Conservation (phyloP, 2,329 filamentous ascomycete species). For the Pseudogymnoascus sp. region DNA sequence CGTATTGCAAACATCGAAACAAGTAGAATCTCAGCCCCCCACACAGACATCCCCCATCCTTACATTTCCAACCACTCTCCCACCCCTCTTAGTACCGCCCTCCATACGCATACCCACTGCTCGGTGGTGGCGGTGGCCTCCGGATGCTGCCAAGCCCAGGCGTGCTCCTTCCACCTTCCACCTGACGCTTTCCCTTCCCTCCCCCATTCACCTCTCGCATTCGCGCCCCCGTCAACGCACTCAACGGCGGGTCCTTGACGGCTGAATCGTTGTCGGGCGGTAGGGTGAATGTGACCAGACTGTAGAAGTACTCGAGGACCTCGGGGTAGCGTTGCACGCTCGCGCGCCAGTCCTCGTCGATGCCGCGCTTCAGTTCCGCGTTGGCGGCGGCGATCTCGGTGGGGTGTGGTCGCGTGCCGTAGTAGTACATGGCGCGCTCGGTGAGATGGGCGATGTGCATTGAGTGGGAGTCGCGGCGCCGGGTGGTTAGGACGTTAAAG, state of each 20-base stretch:
- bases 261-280: constrained; percentile 54
- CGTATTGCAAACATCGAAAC: constrained; percentile 1
- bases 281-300: constrained; percentile 57
- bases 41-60: neutral
- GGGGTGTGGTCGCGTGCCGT: constrained; percentile 49
- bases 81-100: neutral
- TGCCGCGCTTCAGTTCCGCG: constrained; percentile 59
- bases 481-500: constrained; percentile 53
- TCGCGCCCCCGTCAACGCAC: constrained; percentile 26
- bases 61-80: neutral
- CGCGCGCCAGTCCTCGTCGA: constrained; percentile 71
- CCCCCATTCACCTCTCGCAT: constrained; percentile 9
- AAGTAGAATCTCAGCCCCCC: neutral
- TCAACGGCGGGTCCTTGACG: constrained; percentile 54
- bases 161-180: constrained; percentile 16
- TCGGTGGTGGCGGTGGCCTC: constrained; percentile 2
- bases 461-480: constrained; percentile 50
- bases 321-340: constrained; percentile 71
- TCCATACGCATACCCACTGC: neutral
- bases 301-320: constrained; percentile 74
- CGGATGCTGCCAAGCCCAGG: neutral
- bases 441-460: constrained; percentile 49
- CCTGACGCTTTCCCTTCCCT: constrained; percentile 23
- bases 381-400: constrained; percentile 58
- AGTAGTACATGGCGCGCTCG: constrained; percentile 49